Base-by-base conservation (phyloP, 768 basidiomycete genomes). In the Suillus subluteus region DNA sequence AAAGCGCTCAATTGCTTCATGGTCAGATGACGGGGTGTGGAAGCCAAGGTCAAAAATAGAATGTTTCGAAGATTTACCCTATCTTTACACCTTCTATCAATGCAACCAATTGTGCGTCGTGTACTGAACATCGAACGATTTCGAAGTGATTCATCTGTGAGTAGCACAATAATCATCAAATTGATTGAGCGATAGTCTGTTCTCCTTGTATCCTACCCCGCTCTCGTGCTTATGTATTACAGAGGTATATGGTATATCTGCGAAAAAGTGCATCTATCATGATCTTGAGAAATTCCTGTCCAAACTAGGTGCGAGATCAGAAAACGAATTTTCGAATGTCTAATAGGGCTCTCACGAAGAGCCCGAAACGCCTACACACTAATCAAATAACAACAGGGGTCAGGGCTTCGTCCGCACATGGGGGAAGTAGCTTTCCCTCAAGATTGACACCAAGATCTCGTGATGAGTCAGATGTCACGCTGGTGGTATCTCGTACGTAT, bases 371-470 rank as follows among this genome's bases (percentile, higher is more conserved):
- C 21, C 38, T 40, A 35, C 18, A 35, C 18, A 32, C 4, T 23
- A 66, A 65, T 79, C 71, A 79, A 70, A 79, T 75, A 8, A 68
- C 71, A 71, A 78, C 71, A 44, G 76, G 68, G 16, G 67, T 67
- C 56, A 77, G 70, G n/a, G 26, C 58, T 0, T 56, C 73, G 54
- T 76, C 76, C 15, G 61, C 65, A 32, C 65, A 50, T 21, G 58
- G 59, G 13, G 64, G 66, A n/a, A 64, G 58, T 62, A 78, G 32
- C 58, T 69, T 77, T 76, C 68, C 52, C 62, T 78, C 78, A 0
- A 75, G 76, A 64, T 76, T 76, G n/a, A 69, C 63, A 3, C 68
- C 74, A 16, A 73, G 40, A 62, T 78, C 74, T 62, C 70, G 71
- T 35, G 72, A 78, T 46, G 69, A 71, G 12, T 68, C 73, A 7